These are phyloP conservation scores for Rhododendron griersonianum DNA, from an alignment of 148 eudicot species.

Conservation along the genomic window DNA sequence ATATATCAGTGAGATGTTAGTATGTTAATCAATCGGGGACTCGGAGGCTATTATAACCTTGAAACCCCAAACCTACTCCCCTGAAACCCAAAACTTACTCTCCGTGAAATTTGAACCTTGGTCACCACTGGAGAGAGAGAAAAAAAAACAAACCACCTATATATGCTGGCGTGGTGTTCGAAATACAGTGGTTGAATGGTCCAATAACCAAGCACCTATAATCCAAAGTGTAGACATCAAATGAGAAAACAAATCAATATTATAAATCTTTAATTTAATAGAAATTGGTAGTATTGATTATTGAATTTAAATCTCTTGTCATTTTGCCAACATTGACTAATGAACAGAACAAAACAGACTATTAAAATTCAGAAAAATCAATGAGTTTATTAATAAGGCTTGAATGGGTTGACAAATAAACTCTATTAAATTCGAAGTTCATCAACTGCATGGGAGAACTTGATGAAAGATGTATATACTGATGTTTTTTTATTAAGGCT, in stretches of 20 bases:
- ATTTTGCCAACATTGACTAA: background rate
- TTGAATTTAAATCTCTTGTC: background rate
- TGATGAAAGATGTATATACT: background rate
- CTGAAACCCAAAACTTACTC: too few species aligned
- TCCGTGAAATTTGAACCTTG: too few species aligned
- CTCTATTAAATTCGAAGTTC: background rate
- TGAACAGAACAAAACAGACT: background rate
- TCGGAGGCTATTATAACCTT: too few species aligned
- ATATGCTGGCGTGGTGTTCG: too few species aligned
- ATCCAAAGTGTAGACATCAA: background rate
- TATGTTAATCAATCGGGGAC: fast-evolving
- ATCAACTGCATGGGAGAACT: background rate
- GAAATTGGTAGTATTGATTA: background rate
- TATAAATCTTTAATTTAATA: background rate
- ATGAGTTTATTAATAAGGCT: background rate
- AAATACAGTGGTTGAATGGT: too few species aligned
- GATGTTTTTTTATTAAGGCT: background rate
- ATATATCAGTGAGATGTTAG: too few species aligned
- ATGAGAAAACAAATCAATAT: background rate
- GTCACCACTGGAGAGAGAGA: too few species aligned
- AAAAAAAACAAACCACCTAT: too few species aligned
- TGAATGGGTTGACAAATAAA: background rate
- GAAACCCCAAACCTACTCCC: too few species aligned
- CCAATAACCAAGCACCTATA: too few species aligned
- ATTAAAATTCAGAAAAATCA: background rate